A percentile compares a stretch with the other conserved stretches of the same genome.
phyloP scores from a whole-genome alignment of 257 asterid species.

The Jacaranda mimosifolia region DNA sequence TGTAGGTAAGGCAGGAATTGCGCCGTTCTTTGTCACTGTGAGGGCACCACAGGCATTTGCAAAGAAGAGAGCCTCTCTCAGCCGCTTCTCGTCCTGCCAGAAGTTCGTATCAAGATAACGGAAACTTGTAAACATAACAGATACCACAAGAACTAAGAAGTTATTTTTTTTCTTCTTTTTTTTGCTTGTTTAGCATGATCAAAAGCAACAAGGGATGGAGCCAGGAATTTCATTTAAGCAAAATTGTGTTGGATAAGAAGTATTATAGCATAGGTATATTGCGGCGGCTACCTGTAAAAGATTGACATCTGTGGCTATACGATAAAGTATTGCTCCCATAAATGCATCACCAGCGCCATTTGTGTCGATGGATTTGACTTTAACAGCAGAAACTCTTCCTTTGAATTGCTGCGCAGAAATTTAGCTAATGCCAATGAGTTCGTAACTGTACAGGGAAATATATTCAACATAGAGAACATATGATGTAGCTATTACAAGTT shows the following conservation, averaged over 20 bases:
- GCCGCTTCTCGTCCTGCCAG: conserved; percentile 69
- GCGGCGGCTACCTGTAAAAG: conserved; percentile 60
- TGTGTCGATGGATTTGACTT: conserved; percentile 80
- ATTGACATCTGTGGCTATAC: conserved; percentile 66
- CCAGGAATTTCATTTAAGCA: conserved; percentile 4
- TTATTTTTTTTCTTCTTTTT: not conserved
- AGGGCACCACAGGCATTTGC: conserved; percentile 96
- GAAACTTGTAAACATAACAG: not conserved
- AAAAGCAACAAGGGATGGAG: too few relatives aligned
- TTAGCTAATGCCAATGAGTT: conserved; percentile 17
- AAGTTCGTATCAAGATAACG: conserved; percentile 5
- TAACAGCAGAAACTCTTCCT: conserved; percentile 75
- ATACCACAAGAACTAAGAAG: not conserved
- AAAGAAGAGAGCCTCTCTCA: conserved; percentile 73
- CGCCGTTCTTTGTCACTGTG: conserved; percentile 83
- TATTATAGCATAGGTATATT: not conserved
- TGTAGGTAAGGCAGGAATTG: conserved; percentile 91
- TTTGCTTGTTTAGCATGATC: too few relatives aligned
- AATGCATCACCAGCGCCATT: conserved; percentile 98
- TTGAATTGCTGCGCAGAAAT: conserved; percentile 68
- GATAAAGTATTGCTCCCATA: conserved; percentile 71
- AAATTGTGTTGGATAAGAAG: not conserved
- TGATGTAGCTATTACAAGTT: not conserved
- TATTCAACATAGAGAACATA: not conserved
- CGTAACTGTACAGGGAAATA: not conserved